Percentiles rank a stretch among this genome's conserved stretches.
These are phyloP conservation scores for Bocquillonia castaneifolia DNA, from an alignment of 441 rosid species.

Conservation along the genomic window DNA sequence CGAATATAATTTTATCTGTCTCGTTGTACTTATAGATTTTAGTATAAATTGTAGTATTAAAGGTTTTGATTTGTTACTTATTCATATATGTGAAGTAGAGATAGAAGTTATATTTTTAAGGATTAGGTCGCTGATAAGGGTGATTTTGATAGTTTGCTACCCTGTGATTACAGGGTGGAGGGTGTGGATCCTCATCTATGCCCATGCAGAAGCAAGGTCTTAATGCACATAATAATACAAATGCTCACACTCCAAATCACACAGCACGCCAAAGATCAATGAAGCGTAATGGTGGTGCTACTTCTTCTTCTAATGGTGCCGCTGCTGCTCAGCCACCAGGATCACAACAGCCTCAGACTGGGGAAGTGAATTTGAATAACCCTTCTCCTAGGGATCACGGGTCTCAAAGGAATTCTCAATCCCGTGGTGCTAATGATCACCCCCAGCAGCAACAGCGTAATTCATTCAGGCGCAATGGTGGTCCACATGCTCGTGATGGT, in stretches of 20 bases:
- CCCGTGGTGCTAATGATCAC: slow-evolving; percentile 47
- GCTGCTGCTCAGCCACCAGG: slow-evolving; percentile 36
- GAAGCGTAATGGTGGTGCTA: slow-evolving; percentile 37
- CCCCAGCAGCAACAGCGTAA: slow-evolving; percentile 46
- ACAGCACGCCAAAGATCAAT: slow-evolving; percentile 38
- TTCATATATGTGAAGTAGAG: not conserved
- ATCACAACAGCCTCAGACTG: slow-evolving; percentile 30
- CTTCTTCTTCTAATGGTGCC: slow-evolving; percentile 38
- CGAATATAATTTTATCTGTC: not conserved
- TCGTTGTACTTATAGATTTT: not conserved
- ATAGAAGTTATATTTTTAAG: no score
- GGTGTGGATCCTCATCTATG: slow-evolving; percentile 35
- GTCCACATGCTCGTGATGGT: slow-evolving; percentile 53
- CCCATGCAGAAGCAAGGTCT: slow-evolving; percentile 49
- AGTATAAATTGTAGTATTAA: not conserved
- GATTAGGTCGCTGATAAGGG: not conserved
- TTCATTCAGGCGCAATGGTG: slow-evolving; percentile 52
- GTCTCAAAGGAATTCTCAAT: slow-evolving; percentile 40
- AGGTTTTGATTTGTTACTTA: not conserved
- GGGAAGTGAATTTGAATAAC: slow-evolving; percentile 35
- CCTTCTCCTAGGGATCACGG: slow-evolving; percentile 48
- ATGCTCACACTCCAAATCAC: slow-evolving; percentile 41
- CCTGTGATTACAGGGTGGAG: slow-evolving; percentile 39
- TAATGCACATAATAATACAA: slow-evolving; percentile 36
- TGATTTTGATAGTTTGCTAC: not conserved